Evolutionary conservation across 2,329 filamentous ascomycete species (phyloP), one percentile per base, ranked within the genome.

Genomic region (Rasamsonia emersonii): DNA sequence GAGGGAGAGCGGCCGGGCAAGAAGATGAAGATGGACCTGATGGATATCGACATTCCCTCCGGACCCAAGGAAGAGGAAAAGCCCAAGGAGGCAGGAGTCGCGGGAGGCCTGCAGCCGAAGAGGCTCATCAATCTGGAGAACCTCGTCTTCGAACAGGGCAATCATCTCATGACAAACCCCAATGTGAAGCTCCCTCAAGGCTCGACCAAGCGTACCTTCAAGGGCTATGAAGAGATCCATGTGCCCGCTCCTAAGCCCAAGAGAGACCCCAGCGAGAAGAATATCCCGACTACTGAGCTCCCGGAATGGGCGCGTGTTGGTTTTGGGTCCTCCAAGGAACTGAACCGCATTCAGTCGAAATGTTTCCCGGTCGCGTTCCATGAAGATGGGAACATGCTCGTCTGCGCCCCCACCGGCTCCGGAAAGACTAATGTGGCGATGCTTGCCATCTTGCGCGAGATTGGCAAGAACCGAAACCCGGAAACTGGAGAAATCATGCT

Each of bases 401-500:
- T 98, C 52, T 98, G 91, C 58, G 93, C 91, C 5, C 91, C 91
- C 1, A 98, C 91, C 30, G 91, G 91, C 45, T 94, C 86, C 56
- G 91, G 91, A 54, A 98, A 98, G 66, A 98, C 91, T 2, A 98
- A 98, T 51, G 91, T 98, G 31, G 89, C 89, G 24, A 96, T 98
- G 89, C 70, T 98, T 41, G 81, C 89, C 2, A 96, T 98, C 52
- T 71, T 98, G 23, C 84, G 89, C 41, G 93, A 98, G 57, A 86
- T 98, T 52, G 91, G 91, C 39, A 98, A 96, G 67, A 81, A 98
- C 54, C 77, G 89, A 36, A 81, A 98, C 50, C 76, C 83, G 0
- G 69, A 81, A 41, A 94, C 86, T 1, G 91, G 91, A n/a, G 82
- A 93, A 39, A 91, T 98, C 42, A 86, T 93, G 57, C 68, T 98